Evolutionary conservation across 441 rosid genomes (phyloP), one percentile per base, ranked within the genome.

Genomic region (Melianthus villosus): DNA sequence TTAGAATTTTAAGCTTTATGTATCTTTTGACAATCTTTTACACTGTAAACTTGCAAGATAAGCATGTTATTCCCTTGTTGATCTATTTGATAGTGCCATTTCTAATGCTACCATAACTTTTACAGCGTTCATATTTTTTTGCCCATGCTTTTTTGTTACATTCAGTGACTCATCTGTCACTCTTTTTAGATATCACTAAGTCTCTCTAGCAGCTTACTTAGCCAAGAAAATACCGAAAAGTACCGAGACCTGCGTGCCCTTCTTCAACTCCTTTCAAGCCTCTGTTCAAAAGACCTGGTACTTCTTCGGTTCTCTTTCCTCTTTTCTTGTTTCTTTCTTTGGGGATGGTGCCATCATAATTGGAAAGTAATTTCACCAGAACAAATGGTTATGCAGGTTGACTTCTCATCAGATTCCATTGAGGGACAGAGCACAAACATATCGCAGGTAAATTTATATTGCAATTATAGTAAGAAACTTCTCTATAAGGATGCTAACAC

Each of bases 261-360:
- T 59, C 96, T 89, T 65, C 98, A 84, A 62, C 83, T 89, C 50
- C 98, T 89, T 50, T 81, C 94, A 42, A 77, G 55, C 60, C 73
- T 84, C 37, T 84, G 98, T 68, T 84, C 94, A 34, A 89, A 84
- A 56, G 98, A 89, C 68, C 63, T 89, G 79, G 98, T 89, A 66
- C 40, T 46, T 46, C 18, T 26, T 37, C 37, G 31, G 32, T 34
- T 48, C 9, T 0, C 5, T 34, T 18, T 29, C 2, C 36, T 12
- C 22, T 25, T 34, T 35, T 13, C 2, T 27, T n/a, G 6, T 18
- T n/a, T 46, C 13, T 15, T 46, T 27, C 30, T 7, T 7, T 11
- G 4, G 32, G 16, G 15, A 16, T 7, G 9, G 16, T 8, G 10
- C 17, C n/a, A 8, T 34, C 4, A 7, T 6, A 5, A n/a, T 32